Conservation (phyloP, 106 monocot genomes). For the Dendrobium officinale region DNA sequence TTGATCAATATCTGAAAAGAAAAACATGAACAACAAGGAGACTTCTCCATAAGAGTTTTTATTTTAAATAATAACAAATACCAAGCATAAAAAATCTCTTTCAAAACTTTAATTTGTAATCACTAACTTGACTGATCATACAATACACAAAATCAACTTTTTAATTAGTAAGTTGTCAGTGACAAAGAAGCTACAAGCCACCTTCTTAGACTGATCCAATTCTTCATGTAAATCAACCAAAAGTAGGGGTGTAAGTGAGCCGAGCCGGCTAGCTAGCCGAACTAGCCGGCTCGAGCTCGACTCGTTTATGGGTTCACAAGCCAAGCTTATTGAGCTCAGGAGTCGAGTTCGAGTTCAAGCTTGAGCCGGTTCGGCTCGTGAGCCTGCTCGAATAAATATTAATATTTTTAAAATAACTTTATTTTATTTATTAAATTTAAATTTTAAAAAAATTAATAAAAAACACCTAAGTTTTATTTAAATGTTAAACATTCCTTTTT, state of each 20-base stretch:
- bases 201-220: background rate
- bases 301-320: no score
- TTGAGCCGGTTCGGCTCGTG: no score
- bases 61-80: background rate
- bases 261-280: no score
- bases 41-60: background rate
- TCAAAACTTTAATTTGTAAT: background rate
- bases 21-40: background rate
- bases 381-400: no score
- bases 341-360: no score
- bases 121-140: background rate
- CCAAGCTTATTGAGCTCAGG: no score
- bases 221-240: background rate
- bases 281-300: no score
- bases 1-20: conserved; percentile 4
- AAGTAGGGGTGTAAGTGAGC: background rate
- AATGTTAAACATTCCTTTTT: no score
- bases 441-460: no score
- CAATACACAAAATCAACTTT: background rate
- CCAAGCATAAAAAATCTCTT: background rate
- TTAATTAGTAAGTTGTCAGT: background rate
- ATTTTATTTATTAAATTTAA: no score
- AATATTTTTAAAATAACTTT: no score
- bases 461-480: no score
- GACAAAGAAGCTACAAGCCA: background rate